These are phyloP conservation scores for Nannizziopsis arthrosporioides DNA, from an alignment of 2,329 filamentous ascomycete genomes.

Conservation along the genomic window DNA sequence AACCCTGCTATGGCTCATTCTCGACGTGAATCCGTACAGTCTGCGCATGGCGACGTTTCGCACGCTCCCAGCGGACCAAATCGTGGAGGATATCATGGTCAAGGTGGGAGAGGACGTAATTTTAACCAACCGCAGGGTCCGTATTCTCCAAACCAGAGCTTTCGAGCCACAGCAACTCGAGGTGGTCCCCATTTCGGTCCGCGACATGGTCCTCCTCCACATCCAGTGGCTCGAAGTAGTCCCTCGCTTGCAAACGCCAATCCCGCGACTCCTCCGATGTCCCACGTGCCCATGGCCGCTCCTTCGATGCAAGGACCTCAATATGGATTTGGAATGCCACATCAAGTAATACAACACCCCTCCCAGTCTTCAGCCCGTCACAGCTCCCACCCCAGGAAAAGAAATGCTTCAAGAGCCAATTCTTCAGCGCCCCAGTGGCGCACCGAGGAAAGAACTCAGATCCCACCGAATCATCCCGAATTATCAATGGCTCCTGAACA, in stretches of 20 bases:
- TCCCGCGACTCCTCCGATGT: slow-evolving; percentile 60
- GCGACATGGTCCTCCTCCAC: slow-evolving; percentile 35
- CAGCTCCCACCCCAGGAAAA: slow-evolving; percentile 26
- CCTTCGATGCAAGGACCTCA: slow-evolving; percentile 52
- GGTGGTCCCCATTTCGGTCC: slow-evolving; percentile 26
- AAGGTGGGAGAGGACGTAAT: slow-evolving; percentile 47
- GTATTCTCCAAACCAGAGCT: slow-evolving; percentile 44
- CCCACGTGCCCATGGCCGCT: slow-evolving; percentile 55
- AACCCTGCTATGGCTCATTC: slow-evolving; percentile 62
- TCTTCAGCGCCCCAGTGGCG: slow-evolving; percentile 16
- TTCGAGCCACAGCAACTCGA: slow-evolving; percentile 39
- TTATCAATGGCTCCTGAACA: slow-evolving; percentile 50
- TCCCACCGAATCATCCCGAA: slow-evolving; percentile 32
- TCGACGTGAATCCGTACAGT: slow-evolving; percentile 77
- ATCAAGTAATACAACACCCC: slow-evolving; percentile 46
- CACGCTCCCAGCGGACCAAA: slow-evolving; percentile 41
- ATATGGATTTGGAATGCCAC: slow-evolving; percentile 47
- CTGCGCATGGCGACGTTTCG: slow-evolving; percentile 61
- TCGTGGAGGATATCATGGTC: slow-evolving; percentile 43
- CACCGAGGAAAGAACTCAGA: slow-evolving; percentile 13
- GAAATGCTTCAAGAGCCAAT: slow-evolving; percentile 20
- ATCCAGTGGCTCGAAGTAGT: slow-evolving; percentile 48
- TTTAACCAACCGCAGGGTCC: slow-evolving; percentile 43
- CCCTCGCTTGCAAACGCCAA: slow-evolving; percentile 55
- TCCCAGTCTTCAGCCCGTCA: slow-evolving; percentile 22